A percentile compares a stretch with the other conserved stretches of the same genome.
phyloP scores from a whole-genome alignment of 2,329 filamentous ascomycete genomes.

The Cytospora leucostoma region DNA sequence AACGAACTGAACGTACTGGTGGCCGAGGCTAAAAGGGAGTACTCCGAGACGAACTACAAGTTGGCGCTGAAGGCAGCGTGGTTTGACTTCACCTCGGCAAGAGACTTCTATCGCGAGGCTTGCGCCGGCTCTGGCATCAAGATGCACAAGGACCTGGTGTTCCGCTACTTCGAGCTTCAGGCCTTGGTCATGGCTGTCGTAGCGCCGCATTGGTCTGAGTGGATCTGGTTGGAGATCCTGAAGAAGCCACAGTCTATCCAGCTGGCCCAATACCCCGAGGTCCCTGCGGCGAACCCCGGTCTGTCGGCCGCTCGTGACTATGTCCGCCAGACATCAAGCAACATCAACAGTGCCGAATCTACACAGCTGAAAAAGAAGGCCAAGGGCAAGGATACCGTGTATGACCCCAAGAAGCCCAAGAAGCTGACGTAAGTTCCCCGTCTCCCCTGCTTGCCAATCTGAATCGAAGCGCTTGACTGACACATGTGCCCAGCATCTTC shows the following conservation, averaged over 20 bases:
- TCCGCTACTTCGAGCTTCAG: conserved; percentile 84
- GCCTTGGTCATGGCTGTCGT: conserved; percentile 80
- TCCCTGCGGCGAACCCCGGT: conserved; percentile 63
- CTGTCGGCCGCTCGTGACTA: conserved; percentile 83
- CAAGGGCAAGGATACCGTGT: conserved; percentile 84
- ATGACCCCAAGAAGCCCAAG: conserved; percentile 91
- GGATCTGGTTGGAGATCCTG: conserved; percentile 91
- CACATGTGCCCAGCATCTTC: conserved; percentile 57
- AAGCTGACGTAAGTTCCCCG: conserved; percentile 61
- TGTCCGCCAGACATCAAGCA: conserved; percentile 60
- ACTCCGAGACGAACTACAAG: conserved; percentile 79
- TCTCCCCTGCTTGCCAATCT: no score
- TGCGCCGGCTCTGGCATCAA: conserved; percentile 74
- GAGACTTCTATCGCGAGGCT: conserved; percentile 88
- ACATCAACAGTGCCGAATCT: conserved; percentile 84
- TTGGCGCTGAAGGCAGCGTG: conserved; percentile 82
- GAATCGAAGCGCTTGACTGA: conserved; percentile 1
- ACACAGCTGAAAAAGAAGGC: conserved; percentile 83
- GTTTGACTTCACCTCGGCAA: conserved; percentile 87
- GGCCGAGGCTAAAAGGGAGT: conserved; percentile 76
- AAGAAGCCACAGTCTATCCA: conserved; percentile 77
- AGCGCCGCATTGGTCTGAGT: conserved; percentile 91
- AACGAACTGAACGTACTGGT: conserved; percentile 89
- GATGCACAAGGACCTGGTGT: conserved; percentile 81
- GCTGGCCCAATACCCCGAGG: conserved; percentile 72